Evolutionary conservation across 2,329 filamentous ascomycete species (phyloP), one percentile per base, ranked within the genome.

Genomic region (Cylindrodendrum hubeiense): DNA sequence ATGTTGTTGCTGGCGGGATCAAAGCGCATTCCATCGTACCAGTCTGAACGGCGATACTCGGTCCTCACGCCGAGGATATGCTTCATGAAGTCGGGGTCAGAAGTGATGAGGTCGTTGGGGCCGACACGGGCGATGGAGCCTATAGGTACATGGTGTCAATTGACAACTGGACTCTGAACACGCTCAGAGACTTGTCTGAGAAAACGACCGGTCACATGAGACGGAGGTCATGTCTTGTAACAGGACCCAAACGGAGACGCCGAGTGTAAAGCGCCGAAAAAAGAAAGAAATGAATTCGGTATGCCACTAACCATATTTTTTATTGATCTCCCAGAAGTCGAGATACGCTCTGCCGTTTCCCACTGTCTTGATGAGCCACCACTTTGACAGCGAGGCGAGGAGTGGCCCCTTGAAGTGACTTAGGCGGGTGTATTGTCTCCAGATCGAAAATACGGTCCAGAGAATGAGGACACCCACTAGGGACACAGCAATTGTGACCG

Each of bases 1-100:
- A 89, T 79, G 56, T 84, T 87, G 65, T 87, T 82, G 43, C 79
- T 78, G 33, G 83, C 79, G 0, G 85, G 83, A 65, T 89, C 82
- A 67, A 90, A 80, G n/a, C 83, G 80, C 69, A 85, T 79, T 1
- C 80, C 82, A 57, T 83, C 79, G 69, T 87, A 87, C 83, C 83
- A 87, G 0, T 71, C 69, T 2, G 77, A 77, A 0, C 79, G 76
- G 3, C 61, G 66, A 52, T 82, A 82, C 2, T 70, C 66, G 19
- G 76, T 77, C 13, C 79, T 74, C 5, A 79, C 79, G 3, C 69
- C 74, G 47, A 74, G 74, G 52, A 82, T 77, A 10, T 75, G 75
- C 24, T 75, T 77, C 56, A 82, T 69, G 19, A 82, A 66, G 4
- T 80, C 79, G 1, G 79, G 77, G 59, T 84, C 81, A 41, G 76